phyloP scores from a whole-genome alignment of 352 stramenopile species.

The Phytophthora ohioensis region DNA sequence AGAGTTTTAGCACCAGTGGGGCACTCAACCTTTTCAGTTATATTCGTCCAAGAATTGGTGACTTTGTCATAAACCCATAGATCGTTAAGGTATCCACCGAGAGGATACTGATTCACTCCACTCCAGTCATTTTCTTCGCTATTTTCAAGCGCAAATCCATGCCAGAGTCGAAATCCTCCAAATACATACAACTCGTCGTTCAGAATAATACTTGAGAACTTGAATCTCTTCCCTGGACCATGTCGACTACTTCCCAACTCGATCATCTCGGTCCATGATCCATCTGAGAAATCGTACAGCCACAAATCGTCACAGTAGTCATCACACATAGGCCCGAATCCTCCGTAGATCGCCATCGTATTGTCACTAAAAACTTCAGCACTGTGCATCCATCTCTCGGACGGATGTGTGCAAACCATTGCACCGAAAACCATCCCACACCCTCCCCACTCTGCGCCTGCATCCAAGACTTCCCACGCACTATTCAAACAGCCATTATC shows the following conservation, averaged over 20 bases:
- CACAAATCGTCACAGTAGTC: slow-evolving; percentile 98
- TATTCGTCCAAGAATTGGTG: slow-evolving; percentile 73
- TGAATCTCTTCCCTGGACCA: slow-evolving; percentile 93
- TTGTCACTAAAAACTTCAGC: slow-evolving; percentile 90
- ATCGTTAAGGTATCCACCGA: slow-evolving; percentile 95
- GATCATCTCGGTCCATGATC: slow-evolving; percentile 91
- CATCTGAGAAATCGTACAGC: slow-evolving; percentile 93
- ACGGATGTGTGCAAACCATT: slow-evolving; percentile 88
- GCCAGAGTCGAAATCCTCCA: slow-evolving; percentile 95
- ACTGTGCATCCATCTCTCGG: slow-evolving; percentile 91
- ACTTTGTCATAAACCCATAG: slow-evolving; percentile 90
- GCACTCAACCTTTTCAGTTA: slow-evolving; percentile 77
- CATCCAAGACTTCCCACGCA: slow-evolving; percentile 88
- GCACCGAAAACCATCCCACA: slow-evolving; percentile 91
- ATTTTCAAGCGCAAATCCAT: slow-evolving; percentile 95
- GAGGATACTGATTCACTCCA: slow-evolving; percentile 74
- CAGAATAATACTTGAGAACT: slow-evolving; percentile 88
- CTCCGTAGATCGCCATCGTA: slow-evolving; percentile 95
- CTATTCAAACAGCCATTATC: slow-evolving; percentile 85
- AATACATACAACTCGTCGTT: slow-evolving; percentile 84
- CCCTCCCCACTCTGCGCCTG: slow-evolving; percentile 90
- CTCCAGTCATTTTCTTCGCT: slow-evolving; percentile 87
- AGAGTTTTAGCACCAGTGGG: slow-evolving; percentile 41
- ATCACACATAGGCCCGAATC: slow-evolving; percentile 92
- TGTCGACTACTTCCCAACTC: slow-evolving; percentile 61